Conservation (phyloP, 164 flowering plant species). For the Tetrastigma voinierianum region DNA sequence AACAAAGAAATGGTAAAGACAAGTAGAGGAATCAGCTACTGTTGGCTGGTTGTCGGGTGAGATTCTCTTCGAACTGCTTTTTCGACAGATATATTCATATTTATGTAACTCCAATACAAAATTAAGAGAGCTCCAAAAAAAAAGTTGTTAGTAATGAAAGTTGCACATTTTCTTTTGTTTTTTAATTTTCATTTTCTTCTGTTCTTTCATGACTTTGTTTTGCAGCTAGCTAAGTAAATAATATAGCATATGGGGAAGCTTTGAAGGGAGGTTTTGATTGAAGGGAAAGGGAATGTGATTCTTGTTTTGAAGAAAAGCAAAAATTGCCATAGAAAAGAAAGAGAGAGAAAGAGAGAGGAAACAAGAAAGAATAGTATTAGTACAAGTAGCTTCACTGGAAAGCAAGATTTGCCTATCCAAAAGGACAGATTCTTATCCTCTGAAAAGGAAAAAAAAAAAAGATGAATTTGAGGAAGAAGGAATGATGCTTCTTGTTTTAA, state of each 20-base stretch:
- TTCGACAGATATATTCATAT: no score
- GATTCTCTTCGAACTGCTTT: no score
- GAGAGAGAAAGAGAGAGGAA: no score
- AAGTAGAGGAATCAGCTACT: constrained; percentile 2
- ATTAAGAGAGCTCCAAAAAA: no score
- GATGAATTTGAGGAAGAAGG: background rate
- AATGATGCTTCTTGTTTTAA: background rate
- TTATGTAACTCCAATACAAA: no score
- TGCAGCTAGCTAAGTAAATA: no score
- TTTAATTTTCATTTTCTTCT: background rate
- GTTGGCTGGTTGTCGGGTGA: background rate
- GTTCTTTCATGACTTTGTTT: background rate
- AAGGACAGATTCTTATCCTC: constrained; percentile 20
- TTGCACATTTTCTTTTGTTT: background rate
- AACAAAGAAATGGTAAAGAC: constrained; percentile 2
- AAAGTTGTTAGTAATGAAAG: no score
- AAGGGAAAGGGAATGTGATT: constrained; percentile 24
- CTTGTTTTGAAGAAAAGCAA: constrained; percentile 30
- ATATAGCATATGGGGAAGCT: background rate
- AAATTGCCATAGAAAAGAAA: constrained; percentile 10
- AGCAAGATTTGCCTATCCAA: constrained; percentile 15
- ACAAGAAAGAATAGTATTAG: constrained; percentile 23
- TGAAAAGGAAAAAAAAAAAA: background rate
- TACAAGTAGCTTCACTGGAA: constrained; percentile 18
- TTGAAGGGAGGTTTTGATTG: background rate